Evolutionary conservation across 176 grass and related monocot genomes (phyloP).

Genomic region (Musa schizocarpa): DNA sequence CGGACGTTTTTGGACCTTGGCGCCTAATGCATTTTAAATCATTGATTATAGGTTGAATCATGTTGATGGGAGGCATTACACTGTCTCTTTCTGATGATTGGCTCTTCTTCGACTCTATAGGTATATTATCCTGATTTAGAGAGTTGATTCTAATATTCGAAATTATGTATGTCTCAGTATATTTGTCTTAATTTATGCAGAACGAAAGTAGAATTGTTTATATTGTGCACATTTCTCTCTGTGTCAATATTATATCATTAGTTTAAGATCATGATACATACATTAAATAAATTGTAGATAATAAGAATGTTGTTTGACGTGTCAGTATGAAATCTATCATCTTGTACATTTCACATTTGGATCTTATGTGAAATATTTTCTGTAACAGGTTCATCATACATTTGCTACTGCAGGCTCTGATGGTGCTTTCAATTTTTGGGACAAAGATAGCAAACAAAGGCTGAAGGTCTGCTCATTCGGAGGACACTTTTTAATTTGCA

Average conservation of each 20-base stretch:
- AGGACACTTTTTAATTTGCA: not conserved
- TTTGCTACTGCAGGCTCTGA: conserved; percentile 8
- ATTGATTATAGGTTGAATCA: not conserved
- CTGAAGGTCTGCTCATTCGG: not conserved
- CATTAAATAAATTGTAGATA: not conserved
- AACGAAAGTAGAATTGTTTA: too few species aligned
- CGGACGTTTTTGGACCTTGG: too few species aligned
- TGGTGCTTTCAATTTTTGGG: conserved; percentile 12
- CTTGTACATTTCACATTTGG: not conserved
- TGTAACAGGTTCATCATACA: conserved; percentile 3
- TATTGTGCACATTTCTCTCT: not conserved
- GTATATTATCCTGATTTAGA: not conserved
- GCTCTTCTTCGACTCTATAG: not conserved
- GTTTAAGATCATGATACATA: not conserved
- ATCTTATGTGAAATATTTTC: not conserved
- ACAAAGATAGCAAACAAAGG: conserved; percentile 13
- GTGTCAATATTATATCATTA: not conserved
- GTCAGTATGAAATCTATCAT: too few species aligned
- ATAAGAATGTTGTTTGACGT: too few species aligned
- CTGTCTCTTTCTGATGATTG: not conserved
- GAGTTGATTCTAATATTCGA: too few species aligned
- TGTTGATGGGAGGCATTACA: not conserved
- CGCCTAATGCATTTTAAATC: too few species aligned
- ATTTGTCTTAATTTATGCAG: too few species aligned
- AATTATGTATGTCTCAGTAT: too few species aligned